A percentile compares a stretch with the other conserved stretches of the same genome.
phyloP scores from a whole-genome alignment of 179 eudicot genomes.

The Heliamphora ciliata region DNA sequence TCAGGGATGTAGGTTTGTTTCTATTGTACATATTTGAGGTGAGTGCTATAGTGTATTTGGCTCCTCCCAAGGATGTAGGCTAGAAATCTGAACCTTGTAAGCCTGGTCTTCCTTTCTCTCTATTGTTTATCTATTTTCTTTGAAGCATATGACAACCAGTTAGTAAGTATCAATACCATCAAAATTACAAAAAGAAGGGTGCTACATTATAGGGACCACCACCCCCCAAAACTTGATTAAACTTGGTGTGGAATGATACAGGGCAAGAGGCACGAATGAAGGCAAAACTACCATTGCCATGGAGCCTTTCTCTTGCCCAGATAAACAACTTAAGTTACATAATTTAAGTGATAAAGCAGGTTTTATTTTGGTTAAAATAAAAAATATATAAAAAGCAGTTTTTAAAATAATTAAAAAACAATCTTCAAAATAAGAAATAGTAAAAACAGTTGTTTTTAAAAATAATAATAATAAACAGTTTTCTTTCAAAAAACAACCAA shows the following conservation, averaged over 20 bases:
- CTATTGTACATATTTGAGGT: neutral
- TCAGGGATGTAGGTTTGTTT: too few relatives aligned
- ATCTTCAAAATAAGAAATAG: too few relatives aligned
- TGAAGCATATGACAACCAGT: neutral
- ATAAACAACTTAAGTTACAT: too few relatives aligned
- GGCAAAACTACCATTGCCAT: neutral
- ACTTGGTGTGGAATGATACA: neutral
- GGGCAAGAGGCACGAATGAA: neutral
- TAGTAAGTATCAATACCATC: neutral
- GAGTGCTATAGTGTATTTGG: neutral
- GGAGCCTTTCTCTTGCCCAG: neutral
- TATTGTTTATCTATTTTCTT: too few relatives aligned
- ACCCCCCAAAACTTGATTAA: neutral
- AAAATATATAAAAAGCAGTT: too few relatives aligned
- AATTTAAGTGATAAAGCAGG: neutral
- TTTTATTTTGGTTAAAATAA: too few relatives aligned
- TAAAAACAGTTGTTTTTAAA: too few relatives aligned
- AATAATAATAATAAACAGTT: too few relatives aligned
- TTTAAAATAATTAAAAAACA: too few relatives aligned
- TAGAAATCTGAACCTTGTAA: neutral
- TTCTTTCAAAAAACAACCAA: too few relatives aligned
- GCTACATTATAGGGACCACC: neutral
- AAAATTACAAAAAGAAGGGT: too few relatives aligned
- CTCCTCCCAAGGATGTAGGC: neutral
- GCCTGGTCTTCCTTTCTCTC: neutral